These are phyloP conservation scores for Kuraishia molischiana DNA, from an alignment of 805 yeast genomes.

Conservation along the genomic window DNA sequence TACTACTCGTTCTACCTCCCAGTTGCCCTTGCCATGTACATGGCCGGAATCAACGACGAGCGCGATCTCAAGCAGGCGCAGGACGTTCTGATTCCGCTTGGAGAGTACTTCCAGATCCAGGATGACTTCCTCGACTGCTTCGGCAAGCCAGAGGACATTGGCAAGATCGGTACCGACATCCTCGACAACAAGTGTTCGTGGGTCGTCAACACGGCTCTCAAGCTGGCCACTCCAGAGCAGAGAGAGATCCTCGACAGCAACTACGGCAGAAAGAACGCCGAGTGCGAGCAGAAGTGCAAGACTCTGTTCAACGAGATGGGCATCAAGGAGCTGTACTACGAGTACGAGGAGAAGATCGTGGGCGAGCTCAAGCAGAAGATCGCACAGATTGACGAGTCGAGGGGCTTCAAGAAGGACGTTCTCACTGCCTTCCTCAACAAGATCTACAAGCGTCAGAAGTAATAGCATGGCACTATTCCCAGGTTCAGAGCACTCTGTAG, in stretches of 20 bases:
- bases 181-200: conserved; percentile 98
- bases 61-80: conserved; percentile 79
- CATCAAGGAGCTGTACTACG: conserved; percentile 59
- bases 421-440: conserved; percentile 76
- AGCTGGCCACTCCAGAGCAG: conserved; percentile 70
- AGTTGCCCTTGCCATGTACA: conserved; percentile 92
- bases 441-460: conserved; percentile 91
- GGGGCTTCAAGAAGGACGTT: conserved; percentile 91
- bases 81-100: conserved; percentile 85
- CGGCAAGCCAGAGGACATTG: conserved; percentile 95
- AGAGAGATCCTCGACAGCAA: conserved; percentile 74
- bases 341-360: conserved; percentile 77
- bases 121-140: conserved; percentile 96
- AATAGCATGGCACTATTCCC: too few relatives aligned
- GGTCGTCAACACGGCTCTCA: conserved; percentile 90
- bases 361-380: conserved; percentile 51
- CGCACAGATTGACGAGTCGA: conserved; percentile 69
- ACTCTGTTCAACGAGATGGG: conserved; percentile 64
- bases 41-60: conserved; percentile 68
- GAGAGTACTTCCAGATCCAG: conserved; percentile 98
- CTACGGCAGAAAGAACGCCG: conserved; percentile 77
- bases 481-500: too few relatives aligned
- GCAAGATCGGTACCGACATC: conserved; percentile 97
- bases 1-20: conserved; percentile 96
- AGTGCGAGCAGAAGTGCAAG: conserved; percentile 61